A percentile compares a stretch with the other conserved stretches of the same genome.
phyloP scores from a whole-genome alignment of 23 red algal species.

The Gracilaria caudata region DNA sequence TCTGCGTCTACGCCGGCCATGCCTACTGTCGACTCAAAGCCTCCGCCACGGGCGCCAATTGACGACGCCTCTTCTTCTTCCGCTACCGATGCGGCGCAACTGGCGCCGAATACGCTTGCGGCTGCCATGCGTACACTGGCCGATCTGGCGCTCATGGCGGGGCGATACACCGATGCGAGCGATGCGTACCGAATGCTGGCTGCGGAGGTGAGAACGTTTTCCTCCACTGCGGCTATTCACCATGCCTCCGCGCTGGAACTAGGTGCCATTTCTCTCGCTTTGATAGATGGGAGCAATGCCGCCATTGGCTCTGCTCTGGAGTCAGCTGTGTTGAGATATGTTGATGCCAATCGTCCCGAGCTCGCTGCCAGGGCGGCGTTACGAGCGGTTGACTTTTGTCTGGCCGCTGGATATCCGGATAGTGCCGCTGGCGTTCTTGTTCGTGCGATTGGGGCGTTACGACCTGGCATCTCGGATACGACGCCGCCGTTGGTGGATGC shows the following conservation, averaged over 20 bases:
- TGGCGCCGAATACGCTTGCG: constrained; percentile 22
- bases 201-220: constrained; percentile 12
- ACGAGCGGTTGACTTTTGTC: constrained; percentile 57
- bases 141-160: constrained; percentile 51
- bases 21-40: neutral
- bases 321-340: constrained; percentile 30
- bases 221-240: constrained; percentile 39
- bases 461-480: constrained; percentile 5
- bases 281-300: constrained; percentile 41
- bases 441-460: constrained; percentile 17
- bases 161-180: constrained; percentile 54
- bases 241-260: constrained; percentile 58
- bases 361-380: constrained; percentile 52
- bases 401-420: constrained; percentile 53
- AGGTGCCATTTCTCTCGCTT: constrained; percentile 24
- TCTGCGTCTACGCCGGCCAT: neutral
- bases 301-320: constrained; percentile 41
- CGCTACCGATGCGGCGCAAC: constrained; percentile 6
- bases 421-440: constrained; percentile 59
- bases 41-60: neutral
- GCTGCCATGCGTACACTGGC: constrained; percentile 28
- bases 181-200: constrained; percentile 55
- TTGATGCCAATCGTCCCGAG: constrained; percentile 42
- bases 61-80: constrained; percentile 11
- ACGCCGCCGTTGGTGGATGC: constrained; percentile 38